A percentile compares a stretch with the other conserved stretches of the same genome.
These are phyloP conservation scores for Alliaria petiolata DNA, from an alignment of 345 rosid genomes.

Conservation along the genomic window DNA sequence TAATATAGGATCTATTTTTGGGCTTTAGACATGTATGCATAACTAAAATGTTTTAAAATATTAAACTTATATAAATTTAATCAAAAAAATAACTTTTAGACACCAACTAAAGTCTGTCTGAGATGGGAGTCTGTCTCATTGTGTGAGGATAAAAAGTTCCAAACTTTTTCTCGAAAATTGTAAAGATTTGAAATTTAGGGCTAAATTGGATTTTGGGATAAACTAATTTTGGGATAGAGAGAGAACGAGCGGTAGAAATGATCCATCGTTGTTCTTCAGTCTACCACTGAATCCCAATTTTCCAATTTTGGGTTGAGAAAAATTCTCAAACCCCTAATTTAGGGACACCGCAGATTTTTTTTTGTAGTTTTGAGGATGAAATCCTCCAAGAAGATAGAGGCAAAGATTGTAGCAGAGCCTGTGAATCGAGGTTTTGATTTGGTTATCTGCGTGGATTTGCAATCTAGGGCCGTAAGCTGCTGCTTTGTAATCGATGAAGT, in stretches of 20 bases:
- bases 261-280: background rate
- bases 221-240: background rate
- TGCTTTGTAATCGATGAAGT: constrained; percentile 22
- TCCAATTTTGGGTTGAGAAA: background rate
- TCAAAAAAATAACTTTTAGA: too few relatives aligned
- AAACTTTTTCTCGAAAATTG: background rate
- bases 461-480: background rate
- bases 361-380: constrained; percentile 9
- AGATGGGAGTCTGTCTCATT: background rate
- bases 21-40: too few relatives aligned
- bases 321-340: background rate
- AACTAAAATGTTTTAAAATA: too few relatives aligned
- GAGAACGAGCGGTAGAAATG: background rate
- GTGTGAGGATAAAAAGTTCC: background rate
- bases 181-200: background rate
- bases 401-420: background rate
- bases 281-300: constrained; percentile 2
- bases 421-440: background rate
- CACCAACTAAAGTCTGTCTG: too few relatives aligned
- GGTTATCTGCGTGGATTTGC: background rate
- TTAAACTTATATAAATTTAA: too few relatives aligned
- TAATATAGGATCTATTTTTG: too few relatives aligned
- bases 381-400: constrained; percentile 4
- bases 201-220: background rate
- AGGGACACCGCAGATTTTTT: constrained; percentile 7